Conservation (phyloP, 2,329 filamentous ascomycete species). For the Fusarium incarnatum region DNA sequence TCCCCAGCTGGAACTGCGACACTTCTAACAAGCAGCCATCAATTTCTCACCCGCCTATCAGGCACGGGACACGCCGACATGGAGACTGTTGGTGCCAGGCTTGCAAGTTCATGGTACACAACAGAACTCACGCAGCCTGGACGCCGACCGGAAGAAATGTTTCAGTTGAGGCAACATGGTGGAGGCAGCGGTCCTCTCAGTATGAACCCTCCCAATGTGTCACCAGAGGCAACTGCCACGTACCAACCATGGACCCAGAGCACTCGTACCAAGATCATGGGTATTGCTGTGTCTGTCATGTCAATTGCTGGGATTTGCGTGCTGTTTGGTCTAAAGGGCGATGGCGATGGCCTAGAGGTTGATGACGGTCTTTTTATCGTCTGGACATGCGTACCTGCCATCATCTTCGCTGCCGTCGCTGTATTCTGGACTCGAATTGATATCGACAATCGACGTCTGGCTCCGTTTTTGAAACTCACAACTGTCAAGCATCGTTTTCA, state of each 20-base stretch:
- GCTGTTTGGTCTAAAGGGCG: constrained; percentile 37
- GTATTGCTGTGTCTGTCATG: constrained; percentile 27
- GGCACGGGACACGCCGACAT: constrained; percentile 43
- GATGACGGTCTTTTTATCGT: constrained; percentile 36
- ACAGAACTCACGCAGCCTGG: constrained; percentile 42
- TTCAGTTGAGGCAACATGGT: constrained; percentile 44
- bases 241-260: constrained; percentile 46
- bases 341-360: constrained; percentile 35
- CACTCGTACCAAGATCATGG: constrained; percentile 24
- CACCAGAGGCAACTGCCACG: constrained; percentile 25
- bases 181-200: constrained; percentile 34
- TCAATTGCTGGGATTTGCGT: constrained; percentile 41
- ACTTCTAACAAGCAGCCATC: constrained; percentile 42
- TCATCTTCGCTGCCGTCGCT: constrained; percentile 36
- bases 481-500: constrained; percentile 38
- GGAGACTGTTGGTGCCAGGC: constrained; percentile 35
- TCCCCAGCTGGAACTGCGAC: constrained; percentile 45
- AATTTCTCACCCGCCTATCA: constrained; percentile 40
- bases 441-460: constrained; percentile 43
- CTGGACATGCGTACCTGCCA: constrained; percentile 46
- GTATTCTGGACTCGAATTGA: constrained; percentile 45
- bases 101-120: constrained; percentile 48
- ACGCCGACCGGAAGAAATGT: constrained; percentile 40
- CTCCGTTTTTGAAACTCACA: constrained; percentile 44
- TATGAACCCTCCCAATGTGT: constrained; percentile 14